A percentile compares a stretch with the other conserved stretches of the same genome.
These are phyloP conservation scores for Hevea brasiliensis DNA, from an alignment of 345 rosid genomes.

Conservation along the genomic window DNA sequence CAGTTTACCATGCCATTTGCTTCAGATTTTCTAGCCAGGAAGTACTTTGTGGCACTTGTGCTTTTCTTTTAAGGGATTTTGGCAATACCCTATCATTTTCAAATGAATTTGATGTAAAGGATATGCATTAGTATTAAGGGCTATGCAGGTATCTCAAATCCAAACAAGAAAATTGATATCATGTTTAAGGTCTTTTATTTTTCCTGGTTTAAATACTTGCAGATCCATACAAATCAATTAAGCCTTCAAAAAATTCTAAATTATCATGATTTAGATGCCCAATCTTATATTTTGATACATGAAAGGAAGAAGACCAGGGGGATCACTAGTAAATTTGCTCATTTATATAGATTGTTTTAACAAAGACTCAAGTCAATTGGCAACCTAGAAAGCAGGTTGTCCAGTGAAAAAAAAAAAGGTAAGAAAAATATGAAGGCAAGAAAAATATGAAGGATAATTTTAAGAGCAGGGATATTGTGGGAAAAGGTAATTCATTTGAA, in stretches of 20 bases:
- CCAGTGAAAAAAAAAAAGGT: not conserved
- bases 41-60: not conserved
- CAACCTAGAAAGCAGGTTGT: not conserved
- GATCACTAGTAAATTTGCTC: no score
- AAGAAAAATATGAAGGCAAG: no score
- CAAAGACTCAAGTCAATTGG: not conserved
- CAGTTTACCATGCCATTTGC: not conserved
- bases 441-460: not conserved
- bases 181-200: slow-evolving; percentile 16
- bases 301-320: no score
- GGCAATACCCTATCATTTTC: not conserved
- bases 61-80: slow-evolving; percentile 11
- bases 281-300: no score
- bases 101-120: slow-evolving; percentile 11
- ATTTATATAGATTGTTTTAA: not conserved
- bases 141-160: slow-evolving; percentile 22
- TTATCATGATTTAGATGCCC: not conserved
- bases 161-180: slow-evolving; percentile 30
- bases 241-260: not conserved
- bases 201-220: slow-evolving; percentile 8
- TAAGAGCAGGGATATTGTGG: not conserved
- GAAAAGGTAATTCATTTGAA: slow-evolving; percentile 6
- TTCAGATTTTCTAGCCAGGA: not conserved
- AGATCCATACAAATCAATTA: not conserved
- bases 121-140: slow-evolving; percentile 18